phyloP scores from a whole-genome alignment of 768 basidiomycete species.

The Lactarius psammicola region DNA sequence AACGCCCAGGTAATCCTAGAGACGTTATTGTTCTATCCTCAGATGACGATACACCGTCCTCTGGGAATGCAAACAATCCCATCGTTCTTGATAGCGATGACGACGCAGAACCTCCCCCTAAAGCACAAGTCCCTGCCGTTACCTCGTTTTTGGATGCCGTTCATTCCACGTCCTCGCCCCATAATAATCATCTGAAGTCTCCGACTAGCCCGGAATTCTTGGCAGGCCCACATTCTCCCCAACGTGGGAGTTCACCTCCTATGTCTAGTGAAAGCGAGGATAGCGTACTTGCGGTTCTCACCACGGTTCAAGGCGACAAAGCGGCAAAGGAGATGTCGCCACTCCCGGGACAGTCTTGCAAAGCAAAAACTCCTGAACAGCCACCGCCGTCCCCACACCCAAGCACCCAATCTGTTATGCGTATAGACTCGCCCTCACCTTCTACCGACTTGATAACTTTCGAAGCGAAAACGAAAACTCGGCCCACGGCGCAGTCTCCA shows the following conservation, averaged over 20 bases:
- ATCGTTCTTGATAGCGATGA: conserved; percentile 24
- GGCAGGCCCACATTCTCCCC: background rate
- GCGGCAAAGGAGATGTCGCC: background rate
- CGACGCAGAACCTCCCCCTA: background rate
- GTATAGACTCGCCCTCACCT: background rate
- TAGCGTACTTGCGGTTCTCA: background rate
- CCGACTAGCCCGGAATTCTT: conserved; percentile 3
- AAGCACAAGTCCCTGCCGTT: background rate
- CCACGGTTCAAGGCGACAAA: background rate
- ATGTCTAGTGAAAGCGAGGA: background rate
- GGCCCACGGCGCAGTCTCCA: background rate
- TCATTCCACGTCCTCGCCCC: background rate
- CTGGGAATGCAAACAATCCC: conserved; percentile 18
- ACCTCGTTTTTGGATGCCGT: background rate
- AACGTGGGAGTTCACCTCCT: background rate
- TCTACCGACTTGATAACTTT: background rate
- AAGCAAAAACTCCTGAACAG: conserved; percentile 1
- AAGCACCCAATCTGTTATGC: background rate
- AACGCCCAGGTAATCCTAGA: background rate
- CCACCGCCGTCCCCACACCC: background rate
- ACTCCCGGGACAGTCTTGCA: background rate
- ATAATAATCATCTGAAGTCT: background rate
- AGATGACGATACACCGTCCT: conserved; percentile 11
- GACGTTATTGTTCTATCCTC: conserved; percentile 18
- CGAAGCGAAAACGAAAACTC: background rate